A percentile compares a stretch with the other conserved stretches of the same genome.
Evolutionary conservation across 768 basidiomycete species (phyloP).

Genomic region (Boletus barrowsii): DNA sequence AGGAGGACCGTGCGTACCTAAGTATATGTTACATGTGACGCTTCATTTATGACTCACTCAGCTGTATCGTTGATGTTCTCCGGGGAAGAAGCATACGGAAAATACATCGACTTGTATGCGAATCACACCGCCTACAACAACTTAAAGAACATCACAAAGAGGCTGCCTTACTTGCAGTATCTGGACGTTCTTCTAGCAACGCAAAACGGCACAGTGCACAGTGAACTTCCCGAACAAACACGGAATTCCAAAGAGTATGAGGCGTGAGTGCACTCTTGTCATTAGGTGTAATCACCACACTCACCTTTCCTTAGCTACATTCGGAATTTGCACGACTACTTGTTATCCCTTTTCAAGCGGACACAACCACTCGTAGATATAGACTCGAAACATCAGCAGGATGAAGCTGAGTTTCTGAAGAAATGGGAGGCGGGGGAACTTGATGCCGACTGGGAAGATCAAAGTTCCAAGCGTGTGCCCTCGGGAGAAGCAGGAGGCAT

Average conservation of each 20-base stretch:
- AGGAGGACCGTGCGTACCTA: conserved; percentile 76
- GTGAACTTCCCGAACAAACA: conserved; percentile 65
- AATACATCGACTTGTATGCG: conserved; percentile 89
- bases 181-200: conserved; percentile 79
- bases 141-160: conserved; percentile 77
- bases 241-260: conserved; percentile 76
- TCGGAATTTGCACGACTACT: conserved; percentile 74
- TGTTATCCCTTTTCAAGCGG: conserved; percentile 81
- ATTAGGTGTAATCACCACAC: conserved; percentile 4
- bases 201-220: conserved; percentile 58
- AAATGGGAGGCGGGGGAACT: conserved; percentile 81
- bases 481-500: conserved; percentile 61
- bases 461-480: conserved; percentile 35
- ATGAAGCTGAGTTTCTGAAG: conserved; percentile 66
- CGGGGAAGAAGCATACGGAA: conserved; percentile 93
- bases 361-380: conserved; percentile 82
- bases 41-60: conserved; percentile 29
- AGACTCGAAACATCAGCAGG: conserved; percentile 60
- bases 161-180: conserved; percentile 90
- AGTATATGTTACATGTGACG: background rate
- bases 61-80: conserved; percentile 87
- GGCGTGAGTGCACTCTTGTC: conserved; percentile 45
- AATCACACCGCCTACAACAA: conserved; percentile 90
- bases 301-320: conserved; percentile 62
- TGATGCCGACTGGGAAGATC: conserved; percentile 66